Evolutionary conservation across 176 grass and related monocot species (phyloP), one percentile per base, ranked within the genome.

Genomic region (Zea luxurians): DNA sequence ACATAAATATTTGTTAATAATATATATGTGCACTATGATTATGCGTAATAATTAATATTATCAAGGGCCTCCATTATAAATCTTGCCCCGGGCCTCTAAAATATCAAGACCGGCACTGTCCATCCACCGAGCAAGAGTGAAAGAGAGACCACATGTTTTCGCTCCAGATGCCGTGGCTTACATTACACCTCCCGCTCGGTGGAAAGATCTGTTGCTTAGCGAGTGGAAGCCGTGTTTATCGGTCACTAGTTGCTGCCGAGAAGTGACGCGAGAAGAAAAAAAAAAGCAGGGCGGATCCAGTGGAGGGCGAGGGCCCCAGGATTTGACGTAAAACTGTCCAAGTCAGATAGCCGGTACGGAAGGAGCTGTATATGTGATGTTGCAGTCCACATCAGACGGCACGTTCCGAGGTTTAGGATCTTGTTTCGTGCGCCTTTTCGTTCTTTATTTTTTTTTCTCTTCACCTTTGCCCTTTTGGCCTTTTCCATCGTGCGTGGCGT

Each of bases 271-370:
- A 70, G 65, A 73, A 48, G 13, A 3, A 27, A 11, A 7, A 11
- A 7, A 0, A 38, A 40, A 15, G 13, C 62, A 69, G 18, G 42
- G 2, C 6, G 1, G 66, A 34, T 43, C 58, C 0, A 68, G 77
- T 68, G 64, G 58, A 38, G 7, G 47, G 48, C 4, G 6, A 0
- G 63, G 34, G 59, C 21, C n/a, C 78, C 13, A 4, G 21, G 67
- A 71, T 70, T 82, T 71, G 72, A 76, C 78, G 72, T 57, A 86
- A 68, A 81, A 64, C 64, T 42, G 61, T 81, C 72, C 7, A 3
- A 41, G 53, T 82, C 79, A 8, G 66, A 87, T 87, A 13, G 6
- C 21, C 8, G 27, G 79, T 87, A 78, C 73, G 85, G 85, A 78
- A 71, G 0, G 6, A 41, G 27, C 27, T 27, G 27, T 27, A 27